Evolutionary conservation across 176 grass and related monocot species (phyloP), one percentile per base, ranked within the genome.

Genomic region (Olyra latifolia): DNA sequence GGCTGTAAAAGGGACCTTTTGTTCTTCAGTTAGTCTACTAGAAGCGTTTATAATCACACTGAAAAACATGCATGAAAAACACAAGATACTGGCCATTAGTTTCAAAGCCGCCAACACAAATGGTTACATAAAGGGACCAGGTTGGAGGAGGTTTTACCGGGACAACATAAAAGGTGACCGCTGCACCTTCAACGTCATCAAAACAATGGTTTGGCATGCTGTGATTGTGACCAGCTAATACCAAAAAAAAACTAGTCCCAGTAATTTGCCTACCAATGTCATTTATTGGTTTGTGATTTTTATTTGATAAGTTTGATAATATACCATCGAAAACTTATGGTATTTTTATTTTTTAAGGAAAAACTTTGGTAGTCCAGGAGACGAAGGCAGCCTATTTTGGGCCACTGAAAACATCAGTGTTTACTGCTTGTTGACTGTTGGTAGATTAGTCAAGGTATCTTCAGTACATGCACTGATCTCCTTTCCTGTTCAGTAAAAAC

Each of bases 71-170:
- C 2, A 55, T 53, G 80, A 27, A 15, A 0, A 66, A 64, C 3
- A 22, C 4, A 66, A 66, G 58, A 66, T 83, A 74, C 58, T 88
- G 80, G 86, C 14, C 8, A 0, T 74, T 83, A 58, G 45, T 3
- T 83, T 88, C 39, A 79, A 73, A 6, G 67, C 24, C 0, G 42
- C 59, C 17, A 79, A 24, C 74, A 73, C 8, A 29, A 67, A 67
- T 8, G 74, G 86, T 58, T 78, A 14, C 86, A 28, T 83, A 78
- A 42, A 0, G 0, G 73, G 74, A 29, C 22, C 41, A 48, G 58
- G 48, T 10, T 88, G 67, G 58, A 57, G 41, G 41, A 83, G 30
- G 43, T 84, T 88, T 79, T 88, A 75, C 50, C 50, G 2, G 13
- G 80, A 84, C n/a, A 84, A 74, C 24, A 75, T 30, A 56, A 39